phyloP scores from a whole-genome alignment of 345 rosid genomes.

The Linum usitatissimum region DNA sequence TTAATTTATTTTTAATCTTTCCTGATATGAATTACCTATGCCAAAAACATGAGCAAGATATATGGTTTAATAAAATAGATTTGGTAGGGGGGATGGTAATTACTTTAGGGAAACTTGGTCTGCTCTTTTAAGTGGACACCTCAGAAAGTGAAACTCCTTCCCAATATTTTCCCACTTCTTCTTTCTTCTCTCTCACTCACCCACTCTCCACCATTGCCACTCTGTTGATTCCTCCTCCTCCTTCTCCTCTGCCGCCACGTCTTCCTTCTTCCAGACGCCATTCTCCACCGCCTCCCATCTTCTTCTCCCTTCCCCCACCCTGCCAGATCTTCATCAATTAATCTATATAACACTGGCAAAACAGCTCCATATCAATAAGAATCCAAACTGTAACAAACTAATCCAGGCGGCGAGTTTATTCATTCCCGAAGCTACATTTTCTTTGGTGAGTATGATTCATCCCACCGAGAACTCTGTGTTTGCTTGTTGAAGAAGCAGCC shows the following conservation, averaged over 20 bases:
- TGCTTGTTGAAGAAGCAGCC: neutral
- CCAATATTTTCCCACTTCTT: too few relatives aligned
- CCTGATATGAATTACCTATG: too few relatives aligned
- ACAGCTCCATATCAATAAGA: neutral
- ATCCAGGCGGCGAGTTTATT: neutral
- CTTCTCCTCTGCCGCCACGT: slow-evolving; percentile 10
- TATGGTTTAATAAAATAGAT: too few relatives aligned
- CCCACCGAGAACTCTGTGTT: neutral
- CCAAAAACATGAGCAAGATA: too few relatives aligned
- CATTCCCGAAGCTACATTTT: slow-evolving; percentile 26
- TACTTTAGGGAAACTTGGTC: too few relatives aligned
- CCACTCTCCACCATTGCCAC: too few relatives aligned
- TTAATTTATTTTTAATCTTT: too few relatives aligned
- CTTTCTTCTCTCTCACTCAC: too few relatives aligned
- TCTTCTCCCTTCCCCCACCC: neutral
- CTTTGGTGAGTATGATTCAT: slow-evolving; percentile 22
- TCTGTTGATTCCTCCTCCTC: too few relatives aligned
- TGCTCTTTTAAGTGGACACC: too few relatives aligned
- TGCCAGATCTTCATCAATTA: neutral
- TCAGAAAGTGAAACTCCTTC: too few relatives aligned
- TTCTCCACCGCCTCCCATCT: slow-evolving; percentile 5
- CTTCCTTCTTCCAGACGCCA: slow-evolving; percentile 12
- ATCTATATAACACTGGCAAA: neutral
- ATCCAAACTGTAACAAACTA: neutral
- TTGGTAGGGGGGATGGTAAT: too few relatives aligned